phyloP scores from a whole-genome alignment of 176 grass and related monocot species.

The Eremochloa ophiuroides region DNA sequence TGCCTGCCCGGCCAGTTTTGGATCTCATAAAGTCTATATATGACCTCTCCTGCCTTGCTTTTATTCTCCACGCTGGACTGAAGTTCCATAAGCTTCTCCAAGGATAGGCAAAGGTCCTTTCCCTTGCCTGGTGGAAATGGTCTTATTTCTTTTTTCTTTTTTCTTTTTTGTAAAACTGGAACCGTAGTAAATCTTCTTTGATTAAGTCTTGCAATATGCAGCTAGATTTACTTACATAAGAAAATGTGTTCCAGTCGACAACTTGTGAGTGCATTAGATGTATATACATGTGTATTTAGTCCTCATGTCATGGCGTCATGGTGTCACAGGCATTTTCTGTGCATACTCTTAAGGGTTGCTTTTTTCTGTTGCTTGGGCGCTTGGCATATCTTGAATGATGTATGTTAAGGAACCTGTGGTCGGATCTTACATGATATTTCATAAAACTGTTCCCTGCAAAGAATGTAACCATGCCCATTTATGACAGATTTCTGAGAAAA shows the following conservation, averaged over 20 bases:
- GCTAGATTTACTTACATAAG: neutral
- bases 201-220: conserved; percentile 8
- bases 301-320: neutral
- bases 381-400: neutral
- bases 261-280: neutral
- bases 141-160: neutral
- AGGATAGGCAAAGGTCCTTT: neutral
- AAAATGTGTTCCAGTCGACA: neutral
- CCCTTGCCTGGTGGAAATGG: neutral
- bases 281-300: neutral
- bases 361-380: neutral
- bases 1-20: conserved; percentile 20
- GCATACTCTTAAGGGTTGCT: neutral
- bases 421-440: neutral
- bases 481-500: conserved; percentile 48
- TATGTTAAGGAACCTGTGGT: neutral
- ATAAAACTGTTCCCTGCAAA: neutral
- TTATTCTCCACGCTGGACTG: conserved; percentile 33
- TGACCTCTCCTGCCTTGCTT: conserved; percentile 30
- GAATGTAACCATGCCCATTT: neutral
- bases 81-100: conserved; percentile 16
- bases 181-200: neutral
- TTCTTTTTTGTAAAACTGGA: neutral
- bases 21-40: conserved; percentile 33
- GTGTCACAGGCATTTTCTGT: neutral